These are phyloP conservation scores for Luffa aegyptiaca DNA, from an alignment of 306 rosid genomes.

Conservation along the genomic window DNA sequence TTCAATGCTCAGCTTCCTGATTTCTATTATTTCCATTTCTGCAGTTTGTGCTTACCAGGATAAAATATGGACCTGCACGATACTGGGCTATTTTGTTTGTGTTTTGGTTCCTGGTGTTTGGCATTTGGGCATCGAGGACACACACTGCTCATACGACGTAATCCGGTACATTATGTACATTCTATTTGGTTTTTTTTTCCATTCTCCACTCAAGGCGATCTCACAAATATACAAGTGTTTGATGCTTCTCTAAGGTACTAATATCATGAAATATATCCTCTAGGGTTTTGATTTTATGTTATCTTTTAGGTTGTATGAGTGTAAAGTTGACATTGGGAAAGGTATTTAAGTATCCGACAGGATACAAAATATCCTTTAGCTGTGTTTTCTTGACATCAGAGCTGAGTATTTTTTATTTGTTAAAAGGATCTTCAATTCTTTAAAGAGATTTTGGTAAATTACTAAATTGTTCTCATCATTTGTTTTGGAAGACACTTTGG, in stretches of 20 bases:
- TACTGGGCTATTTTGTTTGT: slow-evolving; percentile 97
- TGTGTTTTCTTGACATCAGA: neutral
- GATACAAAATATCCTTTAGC: neutral
- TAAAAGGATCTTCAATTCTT: neutral
- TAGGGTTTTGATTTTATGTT: neutral
- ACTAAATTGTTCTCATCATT: neutral
- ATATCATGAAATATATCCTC: neutral
- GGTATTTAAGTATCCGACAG: neutral
- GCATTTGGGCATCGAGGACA: slow-evolving; percentile 95
- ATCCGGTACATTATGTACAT: slow-evolving; percentile 9
- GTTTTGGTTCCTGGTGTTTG: slow-evolving; percentile 98
- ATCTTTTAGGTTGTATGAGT: slow-evolving; percentile 3
- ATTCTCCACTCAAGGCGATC: neutral
- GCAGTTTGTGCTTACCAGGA: slow-evolving; percentile 96
- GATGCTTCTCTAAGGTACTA: neutral
- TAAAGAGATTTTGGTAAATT: neutral
- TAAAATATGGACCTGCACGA: slow-evolving; percentile 95
- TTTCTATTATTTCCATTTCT: slow-evolving; percentile 18
- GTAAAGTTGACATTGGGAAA: neutral
- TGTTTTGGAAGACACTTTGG: neutral
- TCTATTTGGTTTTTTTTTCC: neutral
- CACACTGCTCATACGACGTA: slow-evolving; percentile 62
- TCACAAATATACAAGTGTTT: neutral
- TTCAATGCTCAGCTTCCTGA: neutral
- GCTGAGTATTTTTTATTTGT: neutral